Percentiles rank a stretch among this genome's conserved stretches.
Conservation (phyloP, 352 stramenopile genomes). For the Phytophthora ohioensis region DNA sequence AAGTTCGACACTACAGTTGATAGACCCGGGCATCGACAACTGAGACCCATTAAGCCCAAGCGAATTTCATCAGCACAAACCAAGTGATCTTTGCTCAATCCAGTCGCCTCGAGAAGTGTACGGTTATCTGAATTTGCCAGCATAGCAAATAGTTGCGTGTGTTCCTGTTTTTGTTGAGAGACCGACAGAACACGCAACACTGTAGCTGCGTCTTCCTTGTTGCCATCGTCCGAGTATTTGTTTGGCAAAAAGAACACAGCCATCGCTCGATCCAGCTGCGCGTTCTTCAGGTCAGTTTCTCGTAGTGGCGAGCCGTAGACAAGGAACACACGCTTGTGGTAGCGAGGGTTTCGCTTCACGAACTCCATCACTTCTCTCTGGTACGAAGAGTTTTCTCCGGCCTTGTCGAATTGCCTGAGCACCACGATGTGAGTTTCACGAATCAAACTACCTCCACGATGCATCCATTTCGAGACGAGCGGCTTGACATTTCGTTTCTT, state of each 20-base stretch:
- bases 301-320: constrained; percentile 77
- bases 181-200: constrained; percentile 85
- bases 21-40: constrained; percentile 80
- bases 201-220: constrained; percentile 84
- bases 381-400: constrained; percentile 55
- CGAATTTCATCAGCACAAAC: constrained; percentile 87
- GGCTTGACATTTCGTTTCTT: constrained; percentile 30
- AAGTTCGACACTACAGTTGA: constrained; percentile 89
- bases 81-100: constrained; percentile 73
- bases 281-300: constrained; percentile 61
- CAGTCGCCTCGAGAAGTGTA: constrained; percentile 77
- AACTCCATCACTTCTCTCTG: constrained; percentile 75
- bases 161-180: constrained; percentile 64
- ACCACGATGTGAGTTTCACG: constrained; percentile 85
- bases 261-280: constrained; percentile 70
- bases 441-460: constrained; percentile 56
- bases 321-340: constrained; percentile 84
- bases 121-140: constrained; percentile 87
- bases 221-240: constrained; percentile 82
- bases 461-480: constrained; percentile 59
- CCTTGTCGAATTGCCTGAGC: constrained; percentile 78
- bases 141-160: constrained; percentile 85
- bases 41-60: constrained; percentile 86
- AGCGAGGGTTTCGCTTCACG: constrained; percentile 72
- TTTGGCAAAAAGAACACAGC: constrained; percentile 89